phyloP scores from a whole-genome alignment of 805 yeast genomes.

The Kodamaea laetipori region DNA sequence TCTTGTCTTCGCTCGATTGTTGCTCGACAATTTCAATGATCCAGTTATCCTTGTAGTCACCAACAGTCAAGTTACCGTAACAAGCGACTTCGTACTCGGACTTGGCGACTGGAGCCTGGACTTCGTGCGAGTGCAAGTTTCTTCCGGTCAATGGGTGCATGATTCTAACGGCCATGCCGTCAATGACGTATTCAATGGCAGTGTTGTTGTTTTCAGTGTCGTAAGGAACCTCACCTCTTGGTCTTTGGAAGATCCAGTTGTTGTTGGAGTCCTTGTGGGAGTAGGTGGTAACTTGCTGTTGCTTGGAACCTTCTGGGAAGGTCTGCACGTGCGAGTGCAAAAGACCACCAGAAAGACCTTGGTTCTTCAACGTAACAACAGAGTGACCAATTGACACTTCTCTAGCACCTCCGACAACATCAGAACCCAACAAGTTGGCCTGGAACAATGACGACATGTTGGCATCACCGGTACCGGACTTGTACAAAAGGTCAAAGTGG shows the following conservation, averaged over 20 bases:
- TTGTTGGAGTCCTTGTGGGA: conserved; percentile 49
- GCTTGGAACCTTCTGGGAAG: conserved; percentile 50
- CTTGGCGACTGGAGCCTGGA: conserved; percentile 62
- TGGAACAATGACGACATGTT: conserved; percentile 81
- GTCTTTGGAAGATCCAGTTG: conserved; percentile 50
- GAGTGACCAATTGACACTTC: conserved; percentile 59
- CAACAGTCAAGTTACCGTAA: conserved; percentile 64
- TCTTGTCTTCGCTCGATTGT: conserved; percentile 52
- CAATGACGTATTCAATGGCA: conserved; percentile 43
- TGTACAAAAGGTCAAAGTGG: conserved; percentile 72
- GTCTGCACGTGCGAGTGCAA: conserved; percentile 50
- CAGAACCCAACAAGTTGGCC: conserved; percentile 70
- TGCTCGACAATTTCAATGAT: conserved; percentile 67
- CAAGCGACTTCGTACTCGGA: conserved; percentile 66
- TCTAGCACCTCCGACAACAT: conserved; percentile 68
- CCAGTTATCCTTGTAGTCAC: conserved; percentile 81
- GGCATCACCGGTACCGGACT: conserved; percentile 81
- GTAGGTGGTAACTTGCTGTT: conserved; percentile 50
- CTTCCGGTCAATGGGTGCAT: conserved; percentile 62
- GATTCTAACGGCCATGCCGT: conserved; percentile 64
- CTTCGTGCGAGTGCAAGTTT: conserved; percentile 71
- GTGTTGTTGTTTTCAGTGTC: conserved; percentile 34
- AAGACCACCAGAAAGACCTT: conserved; percentile 47
- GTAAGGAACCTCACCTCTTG: conserved; percentile 38
- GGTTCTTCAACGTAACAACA: conserved; percentile 42